phyloP scores from a whole-genome alignment of 2,329 filamentous ascomycete genomes.

The Sporothrix pseudoabietina region DNA sequence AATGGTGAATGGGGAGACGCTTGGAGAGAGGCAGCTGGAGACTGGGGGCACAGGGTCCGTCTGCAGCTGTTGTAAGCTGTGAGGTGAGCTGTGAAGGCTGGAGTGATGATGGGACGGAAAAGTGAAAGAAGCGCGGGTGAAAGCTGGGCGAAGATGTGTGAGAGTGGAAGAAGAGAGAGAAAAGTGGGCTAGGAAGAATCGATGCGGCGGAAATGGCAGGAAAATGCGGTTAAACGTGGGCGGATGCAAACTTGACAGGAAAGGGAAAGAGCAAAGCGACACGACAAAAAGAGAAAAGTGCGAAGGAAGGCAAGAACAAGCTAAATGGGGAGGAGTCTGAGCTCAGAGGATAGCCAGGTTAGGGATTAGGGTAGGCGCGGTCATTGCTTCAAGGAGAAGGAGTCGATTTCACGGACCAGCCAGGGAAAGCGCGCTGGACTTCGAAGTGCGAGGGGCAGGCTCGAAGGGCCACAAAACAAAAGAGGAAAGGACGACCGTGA shows the following conservation, averaged over 20 bases:
- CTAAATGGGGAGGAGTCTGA: not conserved
- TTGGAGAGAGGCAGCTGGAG: not conserved
- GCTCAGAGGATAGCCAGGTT: not conserved
- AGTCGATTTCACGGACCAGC: not conserved
- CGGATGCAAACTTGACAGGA: not conserved
- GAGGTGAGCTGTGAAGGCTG: not conserved
- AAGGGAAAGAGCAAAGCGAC: not conserved
- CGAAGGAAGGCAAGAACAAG: not conserved
- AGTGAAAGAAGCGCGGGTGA: not conserved
- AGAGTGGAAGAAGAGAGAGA: not conserved
- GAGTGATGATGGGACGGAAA: not conserved
- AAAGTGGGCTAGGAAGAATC: conserved; percentile 21
- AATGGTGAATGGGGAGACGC: not conserved
- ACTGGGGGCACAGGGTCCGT: not conserved
- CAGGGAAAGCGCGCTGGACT: not conserved
- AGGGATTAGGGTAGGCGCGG: not conserved
- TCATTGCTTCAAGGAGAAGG: not conserved
- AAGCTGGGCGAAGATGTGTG: not conserved
- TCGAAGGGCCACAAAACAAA: too few relatives aligned
- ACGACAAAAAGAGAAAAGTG: not conserved
- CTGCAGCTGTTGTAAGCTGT: not conserved
- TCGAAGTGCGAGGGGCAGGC: not conserved
- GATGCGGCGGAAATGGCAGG: not conserved
- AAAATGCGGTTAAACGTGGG: conserved; percentile 8
- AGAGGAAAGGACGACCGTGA: not conserved